Evolutionary conservation across 2,329 filamentous ascomycete genomes (phyloP).

Genomic region (Monosporascus sp.): DNA sequence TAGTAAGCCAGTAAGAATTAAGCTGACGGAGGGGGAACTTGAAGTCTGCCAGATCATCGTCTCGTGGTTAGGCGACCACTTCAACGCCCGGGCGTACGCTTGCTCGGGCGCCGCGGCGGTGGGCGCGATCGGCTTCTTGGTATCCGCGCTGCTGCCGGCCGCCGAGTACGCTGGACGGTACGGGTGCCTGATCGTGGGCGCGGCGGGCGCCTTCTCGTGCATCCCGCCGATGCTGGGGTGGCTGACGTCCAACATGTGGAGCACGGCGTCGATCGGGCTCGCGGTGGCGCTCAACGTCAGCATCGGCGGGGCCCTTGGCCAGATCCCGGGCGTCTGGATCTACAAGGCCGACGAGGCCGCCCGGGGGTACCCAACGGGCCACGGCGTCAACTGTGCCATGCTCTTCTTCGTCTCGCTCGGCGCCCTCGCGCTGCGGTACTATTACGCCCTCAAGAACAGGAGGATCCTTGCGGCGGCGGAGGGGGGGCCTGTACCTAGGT

Average conservation of each 20-base stretch:
- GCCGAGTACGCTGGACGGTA: slow-evolving; percentile 58
- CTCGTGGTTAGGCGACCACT: slow-evolving; percentile 59
- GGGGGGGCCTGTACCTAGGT: slow-evolving; percentile 27
- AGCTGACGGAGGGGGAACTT: not conserved
- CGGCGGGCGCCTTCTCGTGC: slow-evolving; percentile 61
- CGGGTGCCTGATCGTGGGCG: slow-evolving; percentile 63
- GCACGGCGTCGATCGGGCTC: slow-evolving; percentile 59
- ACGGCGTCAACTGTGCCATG: slow-evolving; percentile 49
- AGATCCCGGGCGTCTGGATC: slow-evolving; percentile 71
- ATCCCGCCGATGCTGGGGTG: slow-evolving; percentile 68
- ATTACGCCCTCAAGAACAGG: slow-evolving; percentile 47
- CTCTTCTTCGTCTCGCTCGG: slow-evolving; percentile 24
- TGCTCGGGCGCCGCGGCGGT: slow-evolving; percentile 37
- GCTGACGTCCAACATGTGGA: slow-evolving; percentile 63
- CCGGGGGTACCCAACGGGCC: slow-evolving; percentile 62
- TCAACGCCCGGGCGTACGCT: slow-evolving; percentile 47
- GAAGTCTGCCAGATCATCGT: slow-evolving; percentile 32
- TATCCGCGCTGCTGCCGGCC: slow-evolving; percentile 58
- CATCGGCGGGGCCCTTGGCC: slow-evolving; percentile 60
- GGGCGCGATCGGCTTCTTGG: slow-evolving; percentile 48
- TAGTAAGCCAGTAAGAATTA: not conserved
- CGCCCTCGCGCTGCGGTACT: slow-evolving; percentile 39
- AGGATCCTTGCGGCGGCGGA: slow-evolving; percentile 27
- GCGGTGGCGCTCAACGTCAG: slow-evolving; percentile 68
- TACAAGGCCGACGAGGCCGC: slow-evolving; percentile 59